These are phyloP conservation scores for Suillus bovinus DNA, from an alignment of 768 basidiomycete species.

Conservation along the genomic window DNA sequence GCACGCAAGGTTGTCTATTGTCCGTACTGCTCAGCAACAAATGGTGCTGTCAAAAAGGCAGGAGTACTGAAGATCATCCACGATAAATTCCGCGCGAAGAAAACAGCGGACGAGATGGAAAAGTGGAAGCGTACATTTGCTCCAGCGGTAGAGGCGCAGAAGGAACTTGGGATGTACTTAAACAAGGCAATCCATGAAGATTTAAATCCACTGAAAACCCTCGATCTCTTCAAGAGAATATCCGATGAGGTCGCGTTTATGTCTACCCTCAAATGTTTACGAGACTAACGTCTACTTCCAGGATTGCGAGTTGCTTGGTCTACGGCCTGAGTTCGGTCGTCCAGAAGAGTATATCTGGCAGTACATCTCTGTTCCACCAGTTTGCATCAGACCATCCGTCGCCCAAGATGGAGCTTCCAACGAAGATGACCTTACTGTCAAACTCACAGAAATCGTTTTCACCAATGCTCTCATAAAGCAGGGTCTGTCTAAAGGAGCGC, in stretches of 20 bases:
- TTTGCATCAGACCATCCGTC: slow-evolving; percentile 96
- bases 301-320: slow-evolving; percentile 94
- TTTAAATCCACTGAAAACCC: slow-evolving; percentile 89
- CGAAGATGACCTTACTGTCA: slow-evolving; percentile 97
- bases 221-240: slow-evolving; percentile 90
- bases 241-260: slow-evolving; percentile 72
- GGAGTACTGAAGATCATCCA: slow-evolving; percentile 96
- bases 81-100: slow-evolving; percentile 95
- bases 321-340: slow-evolving; percentile 84
- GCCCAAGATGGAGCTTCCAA: slow-evolving; percentile 98
- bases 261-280: slow-evolving; percentile 4
- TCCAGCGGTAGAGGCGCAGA: slow-evolving; percentile 81
- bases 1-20: slow-evolving; percentile 93
- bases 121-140: slow-evolving; percentile 83
- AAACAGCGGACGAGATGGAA: slow-evolving; percentile 86
- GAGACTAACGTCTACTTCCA: slow-evolving; percentile 29
- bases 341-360: slow-evolving; percentile 99
- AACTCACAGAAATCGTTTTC: slow-evolving; percentile 95
- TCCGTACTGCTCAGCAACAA: slow-evolving; percentile 89
- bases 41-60: slow-evolving; percentile 95
- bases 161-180: slow-evolving; percentile 81
- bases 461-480: slow-evolving; percentile 92
- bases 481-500: slow-evolving; percentile 83
- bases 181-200: slow-evolving; percentile 91
- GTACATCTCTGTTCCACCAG: slow-evolving; percentile 96